Percentiles rank a stretch among this genome's conserved stretches.
phyloP scores from a whole-genome alignment of 768 basidiomycete genomes.

The Amanita rubescens region DNA sequence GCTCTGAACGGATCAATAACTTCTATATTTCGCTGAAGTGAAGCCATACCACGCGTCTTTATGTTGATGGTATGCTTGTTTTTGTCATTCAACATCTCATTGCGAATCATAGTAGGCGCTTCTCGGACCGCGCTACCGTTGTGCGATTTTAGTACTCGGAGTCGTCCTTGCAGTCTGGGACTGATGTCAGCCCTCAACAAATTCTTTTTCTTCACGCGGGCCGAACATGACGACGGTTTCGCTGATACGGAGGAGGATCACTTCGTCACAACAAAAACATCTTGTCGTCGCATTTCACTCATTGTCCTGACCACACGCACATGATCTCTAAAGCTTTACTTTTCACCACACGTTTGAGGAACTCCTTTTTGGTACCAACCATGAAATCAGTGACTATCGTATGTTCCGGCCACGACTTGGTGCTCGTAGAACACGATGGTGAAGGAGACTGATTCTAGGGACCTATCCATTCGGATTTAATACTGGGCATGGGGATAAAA shows the following conservation, averaged over 20 bases:
- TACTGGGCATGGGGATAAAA: constrained; percentile 39
- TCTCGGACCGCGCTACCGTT: no score
- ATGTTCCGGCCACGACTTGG: constrained; percentile 54
- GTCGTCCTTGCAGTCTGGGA: constrained; percentile 48
- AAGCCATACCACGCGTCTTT: no score
- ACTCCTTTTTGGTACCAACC: constrained; percentile 48
- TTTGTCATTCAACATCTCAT: no score
- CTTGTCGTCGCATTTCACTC: constrained; percentile 42
- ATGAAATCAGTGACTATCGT: constrained; percentile 48
- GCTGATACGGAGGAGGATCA: constrained; percentile 66
- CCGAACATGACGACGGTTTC: constrained; percentile 65
- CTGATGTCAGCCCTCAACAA: no score
- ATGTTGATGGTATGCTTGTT: no score
- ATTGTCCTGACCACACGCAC: constrained; percentile 55
- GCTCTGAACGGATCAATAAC: no score
- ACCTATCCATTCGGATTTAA: constrained; percentile 59
- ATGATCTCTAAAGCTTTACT: constrained; percentile 53
- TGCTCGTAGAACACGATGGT: constrained; percentile 55
- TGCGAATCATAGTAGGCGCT: no score
- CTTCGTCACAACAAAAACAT: constrained; percentile 24
- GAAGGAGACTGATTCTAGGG: constrained; percentile 55
- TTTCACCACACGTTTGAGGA: constrained; percentile 65
- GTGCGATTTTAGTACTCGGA: no score
- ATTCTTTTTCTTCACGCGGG: constrained; percentile 61
- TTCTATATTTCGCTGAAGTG: no score